phyloP scores from a whole-genome alignment of 768 basidiomycete genomes.

The Boletales sp. region DNA sequence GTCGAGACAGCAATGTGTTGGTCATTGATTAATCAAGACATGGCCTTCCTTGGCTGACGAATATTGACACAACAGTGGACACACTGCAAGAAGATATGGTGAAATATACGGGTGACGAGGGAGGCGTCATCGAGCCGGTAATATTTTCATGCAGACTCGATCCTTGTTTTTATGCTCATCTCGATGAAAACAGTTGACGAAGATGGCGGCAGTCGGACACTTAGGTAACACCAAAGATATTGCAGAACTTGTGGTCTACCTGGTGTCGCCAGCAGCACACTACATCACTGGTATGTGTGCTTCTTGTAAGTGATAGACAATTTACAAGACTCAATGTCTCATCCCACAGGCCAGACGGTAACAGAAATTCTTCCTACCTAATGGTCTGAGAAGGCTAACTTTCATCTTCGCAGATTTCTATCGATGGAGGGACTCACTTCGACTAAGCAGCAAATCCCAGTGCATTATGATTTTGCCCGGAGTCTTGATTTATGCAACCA shows the following conservation, averaged over 20 bases:
- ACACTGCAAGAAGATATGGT: constrained; percentile 10
- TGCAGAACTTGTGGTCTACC: constrained; percentile 35
- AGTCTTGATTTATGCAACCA: too few species aligned
- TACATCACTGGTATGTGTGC: constrained; percentile 31
- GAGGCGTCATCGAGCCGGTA: constrained; percentile 16
- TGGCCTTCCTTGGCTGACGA: background rate
- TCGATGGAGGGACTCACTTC: constrained; percentile 25
- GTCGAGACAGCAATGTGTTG: constrained; percentile 29
- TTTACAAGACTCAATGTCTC: background rate
- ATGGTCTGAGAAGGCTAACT: background rate
- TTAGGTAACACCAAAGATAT: constrained; percentile 30
- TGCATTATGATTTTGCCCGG: too few species aligned
- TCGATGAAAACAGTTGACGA: constrained; percentile 6
- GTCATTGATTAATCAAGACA: background rate
- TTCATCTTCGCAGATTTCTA: constrained; percentile 12
- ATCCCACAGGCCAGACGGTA: constrained; percentile 25
- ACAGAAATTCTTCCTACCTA: background rate
- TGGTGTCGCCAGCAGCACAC: constrained; percentile 32
- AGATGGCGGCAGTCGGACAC: constrained; percentile 16
- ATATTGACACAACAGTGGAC: constrained; percentile 12
- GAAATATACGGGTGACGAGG: constrained; percentile 8
- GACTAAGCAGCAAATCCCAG: constrained; percentile 10
- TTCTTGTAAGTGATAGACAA: background rate
- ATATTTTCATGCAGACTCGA: background rate
- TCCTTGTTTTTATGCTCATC: background rate